phyloP scores from a whole-genome alignment of 768 basidiomycete genomes.

The Stropharia rugosoannulata region DNA sequence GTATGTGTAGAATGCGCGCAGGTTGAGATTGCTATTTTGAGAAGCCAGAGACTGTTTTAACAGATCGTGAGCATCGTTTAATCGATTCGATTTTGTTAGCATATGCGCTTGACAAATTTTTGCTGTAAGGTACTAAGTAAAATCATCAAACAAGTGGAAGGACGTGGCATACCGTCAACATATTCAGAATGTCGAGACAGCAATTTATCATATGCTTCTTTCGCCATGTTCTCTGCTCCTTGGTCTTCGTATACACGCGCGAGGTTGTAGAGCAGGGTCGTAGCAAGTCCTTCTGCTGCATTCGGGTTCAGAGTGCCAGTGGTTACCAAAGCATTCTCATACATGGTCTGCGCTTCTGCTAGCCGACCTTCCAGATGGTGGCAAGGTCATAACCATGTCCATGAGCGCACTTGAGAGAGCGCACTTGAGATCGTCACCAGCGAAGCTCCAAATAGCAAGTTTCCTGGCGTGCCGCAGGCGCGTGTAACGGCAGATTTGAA shows the following conservation, averaged over 20 bases:
- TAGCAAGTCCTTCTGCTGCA: conserved; percentile 68
- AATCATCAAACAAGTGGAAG: background rate
- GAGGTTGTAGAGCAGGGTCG: conserved; percentile 87
- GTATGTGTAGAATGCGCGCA: conserved; percentile 91
- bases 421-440: conserved; percentile 77
- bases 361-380: conserved; percentile 67
- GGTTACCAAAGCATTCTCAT: conserved; percentile 71
- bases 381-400: conserved; percentile 41
- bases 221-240: conserved; percentile 70
- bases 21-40: conserved; percentile 74
- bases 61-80: conserved; percentile 82
- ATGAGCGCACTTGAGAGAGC: conserved; percentile 47
- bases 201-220: conserved; percentile 85
- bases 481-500: conserved; percentile 50
- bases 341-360: conserved; percentile 57
- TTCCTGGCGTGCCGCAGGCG: conserved; percentile 37
- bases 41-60: conserved; percentile 87
- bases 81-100: conserved; percentile 63
- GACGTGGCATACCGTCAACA: conserved; percentile 75
- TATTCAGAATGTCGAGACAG: conserved; percentile 93
- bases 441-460: conserved; percentile 36
- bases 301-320: conserved; percentile 46
- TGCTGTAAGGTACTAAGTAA: conserved; percentile 45
- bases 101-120: conserved; percentile 91
- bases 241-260: conserved; percentile 89